Percentiles rank a stretch among this genome's conserved stretches.
Conservation (phyloP, 202 grass and related monocot species). For the Zoysia matrella region DNA sequence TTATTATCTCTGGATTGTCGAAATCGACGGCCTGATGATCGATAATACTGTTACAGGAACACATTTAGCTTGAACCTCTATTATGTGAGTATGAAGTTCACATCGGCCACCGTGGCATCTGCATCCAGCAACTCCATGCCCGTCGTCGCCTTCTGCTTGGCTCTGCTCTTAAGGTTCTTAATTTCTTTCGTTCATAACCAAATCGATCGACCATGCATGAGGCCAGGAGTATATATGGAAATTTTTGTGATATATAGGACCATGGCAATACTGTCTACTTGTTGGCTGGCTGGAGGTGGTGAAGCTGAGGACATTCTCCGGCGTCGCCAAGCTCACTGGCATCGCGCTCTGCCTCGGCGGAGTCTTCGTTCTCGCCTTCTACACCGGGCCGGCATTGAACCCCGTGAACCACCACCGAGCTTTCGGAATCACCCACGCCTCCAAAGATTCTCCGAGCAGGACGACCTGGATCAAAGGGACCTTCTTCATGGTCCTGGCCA, state of each 20-base stretch:
- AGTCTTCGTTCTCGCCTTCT: slow-evolving; percentile 50
- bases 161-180: slow-evolving; percentile 41
- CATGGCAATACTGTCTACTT: too few relatives aligned
- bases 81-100: slow-evolving; percentile 50
- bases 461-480: slow-evolving; percentile 53
- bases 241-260: too few relatives aligned
- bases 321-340: slow-evolving; percentile 44
- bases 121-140: slow-evolving; percentile 52
- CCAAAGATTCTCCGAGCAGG: too few relatives aligned
- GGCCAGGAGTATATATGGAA: too few relatives aligned
- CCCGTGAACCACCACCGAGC: slow-evolving; percentile 46
- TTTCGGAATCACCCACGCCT: not conserved
- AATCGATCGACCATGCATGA: too few relatives aligned
- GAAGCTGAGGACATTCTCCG: slow-evolving; percentile 44
- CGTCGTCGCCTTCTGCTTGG: slow-evolving; percentile 56
- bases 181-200: too few relatives aligned
- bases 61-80: slow-evolving; percentile 52
- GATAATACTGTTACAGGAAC: slow-evolving; percentile 11
- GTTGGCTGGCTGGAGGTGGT: slow-evolving; percentile 35
- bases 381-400: slow-evolving; percentile 41
- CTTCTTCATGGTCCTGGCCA: slow-evolving; percentile 40
- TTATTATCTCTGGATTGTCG: too few relatives aligned
- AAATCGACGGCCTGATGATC: too few relatives aligned
- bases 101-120: slow-evolving; percentile 52
- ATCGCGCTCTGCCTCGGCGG: slow-evolving; percentile 50